Percentiles rank a stretch among this genome's conserved stretches.
Evolutionary conservation across 73 alveolate species (phyloP).

Genomic region (Blepharisma stoltei): DNA sequence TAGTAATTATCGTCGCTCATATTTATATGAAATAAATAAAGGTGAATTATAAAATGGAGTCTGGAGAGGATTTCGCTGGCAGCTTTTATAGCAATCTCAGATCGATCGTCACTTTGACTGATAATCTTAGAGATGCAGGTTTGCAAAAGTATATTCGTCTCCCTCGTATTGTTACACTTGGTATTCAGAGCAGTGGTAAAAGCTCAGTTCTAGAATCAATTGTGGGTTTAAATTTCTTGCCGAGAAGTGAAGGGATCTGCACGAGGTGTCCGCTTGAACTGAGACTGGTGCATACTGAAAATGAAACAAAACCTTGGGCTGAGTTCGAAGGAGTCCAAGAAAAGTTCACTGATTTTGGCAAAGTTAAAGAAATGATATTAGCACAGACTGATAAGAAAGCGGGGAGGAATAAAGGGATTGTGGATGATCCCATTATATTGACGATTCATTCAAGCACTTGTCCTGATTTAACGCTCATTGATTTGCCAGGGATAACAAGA

Average conservation of each 20-base stretch:
- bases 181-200: conserved; percentile 79
- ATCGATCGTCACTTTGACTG: conserved; percentile 42
- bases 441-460: conserved; percentile 92
- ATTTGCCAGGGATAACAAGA: conserved; percentile 98
- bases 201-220: conserved; percentile 76
- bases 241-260: conserved; percentile 87
- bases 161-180: conserved; percentile 80
- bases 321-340: conserved; percentile 81
- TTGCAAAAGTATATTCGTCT: conserved; percentile 58
- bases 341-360: conserved; percentile 84
- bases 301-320: conserved; percentile 89
- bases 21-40: background rate
- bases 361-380: conserved; percentile 85
- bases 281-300: conserved; percentile 67
- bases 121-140: conserved; percentile 74
- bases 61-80: conserved; percentile 22
- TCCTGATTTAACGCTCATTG: conserved; percentile 97
- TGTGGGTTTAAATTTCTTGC: conserved; percentile 83
- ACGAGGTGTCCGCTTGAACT: conserved; percentile 88
- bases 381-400: conserved; percentile 88
- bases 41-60: conserved; percentile 26
- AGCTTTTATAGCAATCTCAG: conserved; percentile 45
- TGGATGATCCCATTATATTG: conserved; percentile 94
- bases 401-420: conserved; percentile 85
- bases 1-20: conserved; percentile 28